Evolutionary conservation across 2,329 filamentous ascomycete genomes (phyloP), one percentile per base, ranked within the genome.

Genomic region (Pestalotiopsis sp.): DNA sequence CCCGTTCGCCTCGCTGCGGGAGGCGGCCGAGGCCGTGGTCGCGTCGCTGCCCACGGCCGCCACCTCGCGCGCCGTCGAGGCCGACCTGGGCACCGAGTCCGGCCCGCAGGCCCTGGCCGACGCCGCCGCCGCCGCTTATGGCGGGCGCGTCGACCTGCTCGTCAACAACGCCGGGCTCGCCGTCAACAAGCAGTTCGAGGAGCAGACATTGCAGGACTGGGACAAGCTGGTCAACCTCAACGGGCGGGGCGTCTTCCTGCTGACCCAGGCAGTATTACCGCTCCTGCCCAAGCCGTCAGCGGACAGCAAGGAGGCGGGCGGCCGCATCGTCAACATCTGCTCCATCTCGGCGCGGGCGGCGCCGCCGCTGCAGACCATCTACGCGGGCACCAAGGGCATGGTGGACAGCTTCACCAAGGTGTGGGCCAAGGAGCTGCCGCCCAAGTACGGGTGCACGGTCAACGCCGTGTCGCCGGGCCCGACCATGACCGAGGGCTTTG

Each of bases 161-260:
- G 77, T 90, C 73, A 89, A 89, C 78, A 87, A 87, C 70, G 87
- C 87, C 9, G 88, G 84, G 3, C 69, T 82, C 4, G 80, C 79
- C 5, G 72, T 82, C 66, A 81, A 81, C 68, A 72, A 77, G 27
- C 80, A 79, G 1, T 74, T 82, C 41, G 77, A 78, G 66, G 75
- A 82, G 67, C 77, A 80, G 67, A 82, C 77, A 0, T 66, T 82
- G 20, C 76, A 75, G 17, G 75, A 82, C 68, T 84, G 80, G 80
- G 76, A 83, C 68, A 39, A 66, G 5, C 73, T 83, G 4, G 77
- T 83, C 65, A 82, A 83, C 72, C 76, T 83, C 63, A 83, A 84
- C 72, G 74, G 75, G 4, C 75, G 80, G 14, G 79, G 80, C n/a
- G 79, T 79, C 1, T 83, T 85, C 52, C 80, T 85, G 20, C 77